phyloP scores from a whole-genome alignment of 495 filamentous ascomycete genomes.

The Entonaema liquescens region DNA sequence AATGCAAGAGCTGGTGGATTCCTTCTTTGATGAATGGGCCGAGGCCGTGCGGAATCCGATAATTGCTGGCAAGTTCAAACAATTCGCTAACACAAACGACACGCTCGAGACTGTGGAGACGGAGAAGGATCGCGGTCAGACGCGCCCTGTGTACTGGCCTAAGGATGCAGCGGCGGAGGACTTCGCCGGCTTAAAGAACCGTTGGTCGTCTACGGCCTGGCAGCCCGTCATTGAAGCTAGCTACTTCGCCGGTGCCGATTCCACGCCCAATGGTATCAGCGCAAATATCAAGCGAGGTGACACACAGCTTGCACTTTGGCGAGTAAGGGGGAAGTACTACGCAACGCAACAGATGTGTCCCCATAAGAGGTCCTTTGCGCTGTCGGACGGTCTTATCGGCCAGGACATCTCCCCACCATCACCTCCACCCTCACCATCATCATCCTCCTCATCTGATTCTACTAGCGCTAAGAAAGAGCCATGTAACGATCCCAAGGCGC shows the following conservation, averaged over 20 bases:
- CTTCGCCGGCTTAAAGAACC: conserved; percentile 69
- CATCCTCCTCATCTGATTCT: conserved; percentile 2
- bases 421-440: conserved; percentile 58
- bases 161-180: conserved; percentile 72
- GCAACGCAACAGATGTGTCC: conserved; percentile 99
- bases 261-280: conserved; percentile 71
- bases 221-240: conserved; percentile 81
- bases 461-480: conserved; percentile 23
- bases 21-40: conserved; percentile 97
- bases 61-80: conserved; percentile 76
- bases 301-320: conserved; percentile 92
- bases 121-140: conserved; percentile 77
- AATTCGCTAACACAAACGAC: conserved; percentile 88
- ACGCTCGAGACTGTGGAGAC: conserved; percentile 74
- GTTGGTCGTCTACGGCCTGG: conserved; percentile 82
- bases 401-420: conserved; percentile 61
- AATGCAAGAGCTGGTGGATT: conserved; percentile 87
- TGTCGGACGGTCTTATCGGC: conserved; percentile 89
- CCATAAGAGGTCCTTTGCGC: conserved; percentile 90
- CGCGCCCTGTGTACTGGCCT: conserved; percentile 85
- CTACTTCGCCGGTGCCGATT: conserved; percentile 73
- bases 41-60: conserved; percentile 78
- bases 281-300: conserved; percentile 85
- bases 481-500: conserved; percentile 56
- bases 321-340: conserved; percentile 82